A percentile compares a stretch with the other conserved stretches of the same genome.
These are phyloP conservation scores for Backusella tarrabulga DNA, from an alignment of 192 early-diverging fungal genomes.

Conservation along the genomic window DNA sequence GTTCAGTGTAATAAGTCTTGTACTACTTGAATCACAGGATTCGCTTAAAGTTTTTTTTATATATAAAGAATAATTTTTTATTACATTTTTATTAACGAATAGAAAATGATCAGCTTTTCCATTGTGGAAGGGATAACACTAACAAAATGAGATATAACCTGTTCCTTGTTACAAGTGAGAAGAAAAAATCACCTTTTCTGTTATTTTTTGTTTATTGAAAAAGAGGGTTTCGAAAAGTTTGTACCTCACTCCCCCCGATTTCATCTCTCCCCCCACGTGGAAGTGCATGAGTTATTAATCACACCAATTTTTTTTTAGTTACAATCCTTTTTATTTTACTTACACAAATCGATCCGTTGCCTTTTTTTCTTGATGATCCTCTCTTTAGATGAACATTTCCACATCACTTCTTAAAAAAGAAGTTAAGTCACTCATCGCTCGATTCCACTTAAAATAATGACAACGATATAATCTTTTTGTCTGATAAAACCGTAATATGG, in stretches of 20 bases:
- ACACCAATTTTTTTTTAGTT: not conserved
- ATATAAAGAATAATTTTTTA: not conserved
- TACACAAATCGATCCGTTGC: constrained; percentile 1
- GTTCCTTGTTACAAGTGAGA: not conserved
- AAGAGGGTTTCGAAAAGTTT: not conserved
- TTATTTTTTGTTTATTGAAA: not conserved
- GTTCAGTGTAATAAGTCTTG: not conserved
- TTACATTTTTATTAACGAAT: not conserved
- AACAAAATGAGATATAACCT: not conserved
- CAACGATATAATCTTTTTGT: not conserved
- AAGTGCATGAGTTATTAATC: constrained; percentile 5
- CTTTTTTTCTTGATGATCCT: not conserved
- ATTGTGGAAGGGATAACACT: not conserved
- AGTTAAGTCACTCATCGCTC: not conserved
- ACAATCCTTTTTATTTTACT: not conserved
- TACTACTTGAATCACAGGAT: not conserved
- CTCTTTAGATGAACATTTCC: not conserved
- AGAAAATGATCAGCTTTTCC: no score
- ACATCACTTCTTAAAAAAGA: not conserved
- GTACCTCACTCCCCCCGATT: not conserved
- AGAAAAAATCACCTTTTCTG: not conserved
- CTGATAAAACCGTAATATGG: not conserved
- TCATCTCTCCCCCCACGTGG: not conserved
- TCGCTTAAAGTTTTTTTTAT: not conserved
- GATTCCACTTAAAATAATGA: not conserved